These are phyloP conservation scores for Leccinum olivaceopallidum DNA, from an alignment of 768 basidiomycete species.

Conservation along the genomic window DNA sequence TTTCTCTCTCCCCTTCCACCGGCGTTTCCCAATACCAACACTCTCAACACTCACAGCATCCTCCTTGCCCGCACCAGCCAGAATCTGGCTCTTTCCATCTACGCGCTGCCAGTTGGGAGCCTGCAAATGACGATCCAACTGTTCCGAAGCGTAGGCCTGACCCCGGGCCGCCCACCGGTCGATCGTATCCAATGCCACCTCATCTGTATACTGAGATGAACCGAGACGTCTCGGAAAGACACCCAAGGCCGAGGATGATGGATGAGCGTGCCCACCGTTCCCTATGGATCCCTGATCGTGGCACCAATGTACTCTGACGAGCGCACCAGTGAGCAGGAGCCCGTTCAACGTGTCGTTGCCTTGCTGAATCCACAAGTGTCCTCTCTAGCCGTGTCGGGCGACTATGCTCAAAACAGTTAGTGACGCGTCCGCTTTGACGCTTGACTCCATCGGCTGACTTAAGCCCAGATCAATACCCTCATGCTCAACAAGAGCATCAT, in stretches of 20 bases:
- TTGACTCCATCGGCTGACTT: conserved; percentile 20
- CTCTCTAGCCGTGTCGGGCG: conserved; percentile 42
- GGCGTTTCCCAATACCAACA: conserved; percentile 33
- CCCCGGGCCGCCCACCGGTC: conserved; percentile 31
- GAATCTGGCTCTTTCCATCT: conserved; percentile 47
- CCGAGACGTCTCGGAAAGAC: conserved; percentile 32
- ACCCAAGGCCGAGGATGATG: conserved; percentile 27
- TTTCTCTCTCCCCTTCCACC: conserved; percentile 21
- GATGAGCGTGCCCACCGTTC: conserved; percentile 34
- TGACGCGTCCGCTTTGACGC: conserved; percentile 23
- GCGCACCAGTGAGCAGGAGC: conserved; percentile 47
- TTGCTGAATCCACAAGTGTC: conserved; percentile 21
- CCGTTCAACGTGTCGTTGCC: conserved; percentile 10
- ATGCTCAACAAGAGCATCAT: conserved; percentile 36
- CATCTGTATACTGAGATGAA: conserved; percentile 38
- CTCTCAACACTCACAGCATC: conserved; percentile 27
- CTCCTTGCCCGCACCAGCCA: conserved; percentile 28
- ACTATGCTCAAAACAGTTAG: conserved; percentile 45
- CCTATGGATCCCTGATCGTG: conserved; percentile 47
- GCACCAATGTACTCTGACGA: conserved; percentile 57
- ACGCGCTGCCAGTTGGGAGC: conserved; percentile 61
- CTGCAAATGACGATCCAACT: conserved; percentile 36
- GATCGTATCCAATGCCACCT: conserved; percentile 36
- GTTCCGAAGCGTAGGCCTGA: conserved; percentile 38
- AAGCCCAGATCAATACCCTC: conserved; percentile 33